Evolutionary conservation across 208 protist species (phyloP), one percentile per base, ranked within the genome.

Genomic region (Trichomonas gallinae): DNA sequence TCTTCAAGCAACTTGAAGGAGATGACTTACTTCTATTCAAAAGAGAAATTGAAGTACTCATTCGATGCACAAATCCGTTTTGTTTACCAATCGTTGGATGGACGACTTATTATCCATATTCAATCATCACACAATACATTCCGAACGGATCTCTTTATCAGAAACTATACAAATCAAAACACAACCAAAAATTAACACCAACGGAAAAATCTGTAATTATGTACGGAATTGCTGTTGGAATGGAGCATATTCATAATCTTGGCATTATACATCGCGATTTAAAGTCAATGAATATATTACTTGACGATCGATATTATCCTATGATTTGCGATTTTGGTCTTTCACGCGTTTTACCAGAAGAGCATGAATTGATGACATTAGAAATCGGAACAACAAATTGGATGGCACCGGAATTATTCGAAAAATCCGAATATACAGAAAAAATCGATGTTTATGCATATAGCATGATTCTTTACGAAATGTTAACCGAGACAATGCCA

Each of bases 241-340:
- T 98, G 97, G 87, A 96, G 11, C 98, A 97, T 88, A 72, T 98
- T 11, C 97, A 98, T 17, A 91, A 63, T 0, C 93, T 96, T 34
- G 96, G 97, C n/a, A 96, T 98, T 9, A 85, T 98, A 40, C 97
- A 98, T 96, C n/a, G 97, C 10, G 97, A 98, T 63, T 91, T 98
- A 17, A 98, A 98, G 48, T 96, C 58, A 31, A 63, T 82, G 23
- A 98, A 98, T 89, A 38, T 98, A 31, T 58, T 97, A 0, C 82
- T 98, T 26, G 46, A 96, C 51, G 46, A 72, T 44, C 8, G 46
- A n/a, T n/a, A 44, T 38, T n/a, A 26, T 11, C 46, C 49, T 2
- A 58, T 40, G 46, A 72, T 96, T 72, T 40, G 34, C n/a, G 96
- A 96, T 48, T 96, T 96, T 85, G 96, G 96, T 10, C 26, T 72